Conservation (phyloP, 495 filamentous ascomycete species). For the Annulohypoxylon stygium region DNA sequence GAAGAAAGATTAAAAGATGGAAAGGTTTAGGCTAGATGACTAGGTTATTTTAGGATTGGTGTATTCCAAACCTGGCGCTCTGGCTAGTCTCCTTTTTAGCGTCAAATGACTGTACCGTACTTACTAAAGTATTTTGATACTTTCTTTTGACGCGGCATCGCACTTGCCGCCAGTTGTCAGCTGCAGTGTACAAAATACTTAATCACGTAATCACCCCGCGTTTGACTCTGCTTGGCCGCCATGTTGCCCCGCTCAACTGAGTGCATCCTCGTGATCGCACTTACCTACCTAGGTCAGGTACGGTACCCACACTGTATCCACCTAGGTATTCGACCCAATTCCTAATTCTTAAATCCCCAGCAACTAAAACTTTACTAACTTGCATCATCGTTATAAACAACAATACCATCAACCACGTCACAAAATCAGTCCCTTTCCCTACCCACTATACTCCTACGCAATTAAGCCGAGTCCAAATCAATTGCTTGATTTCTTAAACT, state of each 20-base stretch:
- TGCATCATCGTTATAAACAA: constrained; percentile 18
- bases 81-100: not conserved
- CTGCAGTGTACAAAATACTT: not conserved
- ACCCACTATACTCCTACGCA: not conserved
- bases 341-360: constrained; percentile 15
- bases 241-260: constrained; percentile 44
- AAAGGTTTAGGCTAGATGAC: constrained; percentile 1
- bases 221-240: constrained; percentile 33
- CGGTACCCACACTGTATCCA: constrained; percentile 22
- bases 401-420: constrained; percentile 13
- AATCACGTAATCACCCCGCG: constrained; percentile 35
- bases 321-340: constrained; percentile 20
- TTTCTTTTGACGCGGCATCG: not conserved
- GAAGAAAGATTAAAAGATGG: constrained; percentile 12
- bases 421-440: not conserved
- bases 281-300: constrained; percentile 37
- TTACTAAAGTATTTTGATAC: not conserved
- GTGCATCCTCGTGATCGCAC: constrained; percentile 44
- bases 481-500: not conserved
- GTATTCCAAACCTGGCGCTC: not conserved
- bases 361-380: constrained; percentile 1
- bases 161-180: not conserved
- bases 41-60: constrained; percentile 10
- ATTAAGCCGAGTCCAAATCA: not conserved
- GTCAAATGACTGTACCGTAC: not conserved